phyloP scores from a whole-genome alignment of 495 filamentous ascomycete species.

The Hypoxylon trugodes region DNA sequence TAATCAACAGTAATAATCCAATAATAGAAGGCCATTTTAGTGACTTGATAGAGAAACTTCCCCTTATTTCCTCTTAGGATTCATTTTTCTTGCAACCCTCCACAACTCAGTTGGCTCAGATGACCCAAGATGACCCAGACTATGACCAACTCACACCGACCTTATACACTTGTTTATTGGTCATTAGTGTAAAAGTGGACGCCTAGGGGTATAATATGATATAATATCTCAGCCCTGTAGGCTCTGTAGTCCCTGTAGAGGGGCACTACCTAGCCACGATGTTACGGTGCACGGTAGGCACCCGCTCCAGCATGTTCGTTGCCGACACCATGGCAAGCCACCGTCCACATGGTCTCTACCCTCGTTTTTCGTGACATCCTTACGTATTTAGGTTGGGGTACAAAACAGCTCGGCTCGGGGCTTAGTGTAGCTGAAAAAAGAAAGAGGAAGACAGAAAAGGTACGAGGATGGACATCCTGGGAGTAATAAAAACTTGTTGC shows the following conservation, averaged over 20 bases:
- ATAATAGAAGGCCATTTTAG: background rate
- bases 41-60: background rate
- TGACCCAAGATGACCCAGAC: slow-evolving; percentile 19
- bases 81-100: background rate
- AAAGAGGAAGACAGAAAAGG: background rate
- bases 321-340: slow-evolving; percentile 11
- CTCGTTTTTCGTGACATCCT: slow-evolving; percentile 1
- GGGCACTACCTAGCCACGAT: slow-evolving; percentile 30
- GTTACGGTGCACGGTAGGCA: slow-evolving; percentile 21
- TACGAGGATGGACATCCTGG: slow-evolving; percentile 26
- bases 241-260: too few species aligned
- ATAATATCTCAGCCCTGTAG: slow-evolving; percentile 33
- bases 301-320: slow-evolving; percentile 14
- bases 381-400: background rate
- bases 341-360: slow-evolving; percentile 7
- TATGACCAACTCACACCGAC: slow-evolving; percentile 26
- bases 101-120: background rate
- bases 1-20: too few species aligned
- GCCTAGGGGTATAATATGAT: slow-evolving; percentile 12
- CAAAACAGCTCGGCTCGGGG: slow-evolving; percentile 5
- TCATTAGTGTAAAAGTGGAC: background rate
- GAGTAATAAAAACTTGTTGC: slow-evolving; percentile 21
- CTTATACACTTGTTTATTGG: slow-evolving; percentile 23
- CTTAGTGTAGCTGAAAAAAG: slow-evolving; percentile 14
- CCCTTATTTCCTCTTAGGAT: background rate